Percentiles rank a stretch among this genome's conserved stretches.
phyloP scores from a whole-genome alignment of 2,329 filamentous ascomycete species.

The Lecanosticta acicola region DNA sequence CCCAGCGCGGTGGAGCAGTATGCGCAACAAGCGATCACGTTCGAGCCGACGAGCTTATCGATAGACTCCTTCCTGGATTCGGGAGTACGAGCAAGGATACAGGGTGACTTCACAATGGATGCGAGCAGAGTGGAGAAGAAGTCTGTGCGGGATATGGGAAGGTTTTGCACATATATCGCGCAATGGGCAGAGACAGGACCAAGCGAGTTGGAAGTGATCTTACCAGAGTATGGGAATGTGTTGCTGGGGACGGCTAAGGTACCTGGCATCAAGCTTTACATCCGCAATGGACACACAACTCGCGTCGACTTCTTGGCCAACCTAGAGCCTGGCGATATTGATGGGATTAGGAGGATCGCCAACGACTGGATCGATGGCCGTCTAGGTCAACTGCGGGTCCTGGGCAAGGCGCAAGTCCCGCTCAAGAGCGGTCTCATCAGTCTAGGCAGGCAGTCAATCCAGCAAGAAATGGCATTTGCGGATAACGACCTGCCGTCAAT shows the following conservation, averaged over 20 bases:
- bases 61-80: constrained; percentile 76
- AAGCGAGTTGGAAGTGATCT: constrained; percentile 67
- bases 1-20: constrained; percentile 80
- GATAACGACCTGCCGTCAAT: constrained; percentile 64
- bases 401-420: constrained; percentile 66
- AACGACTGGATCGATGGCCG: constrained; percentile 84
- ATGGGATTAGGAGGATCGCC: constrained; percentile 71
- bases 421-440: constrained; percentile 74
- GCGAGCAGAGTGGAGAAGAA: constrained; percentile 66
- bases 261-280: constrained; percentile 67
- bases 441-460: constrained; percentile 70
- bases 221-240: constrained; percentile 75
- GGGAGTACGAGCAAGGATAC: constrained; percentile 72
- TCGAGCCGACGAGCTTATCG: constrained; percentile 77
- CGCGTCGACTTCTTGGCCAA: constrained; percentile 73
- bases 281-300: constrained; percentile 73
- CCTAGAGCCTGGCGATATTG: constrained; percentile 67
- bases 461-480: constrained; percentile 72
- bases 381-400: constrained; percentile 63
- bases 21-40: constrained; percentile 71
- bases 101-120: constrained; percentile 77
- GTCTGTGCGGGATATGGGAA: constrained; percentile 68
- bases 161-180: constrained; percentile 73
- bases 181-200: constrained; percentile 67
- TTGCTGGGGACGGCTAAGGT: constrained; percentile 71